Percentiles rank a stretch among this genome's conserved stretches.
phyloP scores from a whole-genome alignment of 2,329 filamentous ascomycete species.

The Alternaria consortialis region DNA sequence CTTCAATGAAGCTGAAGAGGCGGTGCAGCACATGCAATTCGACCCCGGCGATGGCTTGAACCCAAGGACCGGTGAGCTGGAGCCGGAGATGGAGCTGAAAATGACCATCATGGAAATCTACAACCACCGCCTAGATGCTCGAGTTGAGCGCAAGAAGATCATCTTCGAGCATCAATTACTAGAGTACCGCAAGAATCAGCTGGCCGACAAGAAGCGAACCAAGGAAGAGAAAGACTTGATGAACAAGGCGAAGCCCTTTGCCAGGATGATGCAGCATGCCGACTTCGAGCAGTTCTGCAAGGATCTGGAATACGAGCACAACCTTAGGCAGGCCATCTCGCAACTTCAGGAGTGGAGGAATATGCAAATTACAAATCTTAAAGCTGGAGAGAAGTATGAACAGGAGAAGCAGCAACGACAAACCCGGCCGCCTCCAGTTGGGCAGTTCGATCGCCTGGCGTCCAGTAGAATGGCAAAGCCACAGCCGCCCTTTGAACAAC shows the following conservation, averaged over 20 bases:
- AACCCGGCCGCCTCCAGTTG: constrained; percentile 72
- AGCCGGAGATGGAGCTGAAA: constrained; percentile 97
- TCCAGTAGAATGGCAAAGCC: constrained; percentile 73
- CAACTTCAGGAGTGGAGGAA: constrained; percentile 95
- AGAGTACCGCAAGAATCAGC: constrained; percentile 91
- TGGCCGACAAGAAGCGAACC: constrained; percentile 90
- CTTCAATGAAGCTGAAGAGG: constrained; percentile 97
- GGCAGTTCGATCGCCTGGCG: constrained; percentile 85
- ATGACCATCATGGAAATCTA: constrained; percentile 99
- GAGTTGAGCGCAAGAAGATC: constrained; percentile 94
- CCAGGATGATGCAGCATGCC: constrained; percentile 91
- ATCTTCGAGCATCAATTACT: constrained; percentile 94
- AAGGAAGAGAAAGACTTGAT: constrained; percentile 93
- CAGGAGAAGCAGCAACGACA: constrained; percentile 81
- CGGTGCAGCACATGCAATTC: constrained; percentile 97
- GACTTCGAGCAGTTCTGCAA: constrained; percentile 89
- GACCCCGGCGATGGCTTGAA: constrained; percentile 95
- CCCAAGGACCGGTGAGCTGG: constrained; percentile 80
- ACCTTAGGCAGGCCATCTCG: constrained; percentile 84
- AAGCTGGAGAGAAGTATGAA: constrained; percentile 91
- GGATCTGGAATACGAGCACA: constrained; percentile 88
- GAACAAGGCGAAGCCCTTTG: constrained; percentile 95
- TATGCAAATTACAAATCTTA: constrained; percentile 83
- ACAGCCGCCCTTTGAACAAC: constrained; percentile 70
- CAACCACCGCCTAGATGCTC: constrained; percentile 87